A percentile compares a stretch with the other conserved stretches of the same genome.
These are phyloP conservation scores for Planoprotostelium fungivorum DNA, from an alignment of 78 protist genomes.

Conservation along the genomic window DNA sequence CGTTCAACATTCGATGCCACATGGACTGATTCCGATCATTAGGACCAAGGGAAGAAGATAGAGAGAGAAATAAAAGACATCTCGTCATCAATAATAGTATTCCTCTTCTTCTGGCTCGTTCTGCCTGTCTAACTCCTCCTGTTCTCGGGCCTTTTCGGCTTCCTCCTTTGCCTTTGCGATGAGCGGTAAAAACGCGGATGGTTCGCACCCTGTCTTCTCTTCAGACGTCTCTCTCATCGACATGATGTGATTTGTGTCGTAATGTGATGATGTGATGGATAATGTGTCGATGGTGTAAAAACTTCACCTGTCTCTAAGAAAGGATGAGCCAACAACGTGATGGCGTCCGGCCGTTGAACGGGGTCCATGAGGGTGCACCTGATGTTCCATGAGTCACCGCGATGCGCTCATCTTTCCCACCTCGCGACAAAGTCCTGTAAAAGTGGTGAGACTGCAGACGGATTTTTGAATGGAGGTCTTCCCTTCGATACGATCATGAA, in stretches of 20 bases:
- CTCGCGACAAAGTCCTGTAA: conserved; percentile 76
- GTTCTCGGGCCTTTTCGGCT: background rate
- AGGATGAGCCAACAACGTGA: conserved; percentile 9
- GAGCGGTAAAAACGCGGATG: background rate
- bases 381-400: background rate
- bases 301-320: background rate
- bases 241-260: no score
- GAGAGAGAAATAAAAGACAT: no score
- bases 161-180: background rate
- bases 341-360: conserved; percentile 57
- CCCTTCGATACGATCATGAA: conserved; percentile 84
- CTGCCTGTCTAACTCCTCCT: background rate
- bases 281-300: no score
- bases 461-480: conserved; percentile 62
- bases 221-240: no score
- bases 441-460: conserved; percentile 46
- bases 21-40: no score
- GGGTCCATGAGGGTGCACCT: conserved; percentile 26
- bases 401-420: conserved; percentile 46
- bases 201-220: background rate
- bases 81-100: background rate
- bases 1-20: no score
- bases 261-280: no score
- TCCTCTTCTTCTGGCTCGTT: background rate
- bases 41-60: no score